Evolutionary conservation across 805 yeast genomes (phyloP), one percentile per base, ranked within the genome.

Genomic region (Kregervanrija pseudodelftensis): DNA sequence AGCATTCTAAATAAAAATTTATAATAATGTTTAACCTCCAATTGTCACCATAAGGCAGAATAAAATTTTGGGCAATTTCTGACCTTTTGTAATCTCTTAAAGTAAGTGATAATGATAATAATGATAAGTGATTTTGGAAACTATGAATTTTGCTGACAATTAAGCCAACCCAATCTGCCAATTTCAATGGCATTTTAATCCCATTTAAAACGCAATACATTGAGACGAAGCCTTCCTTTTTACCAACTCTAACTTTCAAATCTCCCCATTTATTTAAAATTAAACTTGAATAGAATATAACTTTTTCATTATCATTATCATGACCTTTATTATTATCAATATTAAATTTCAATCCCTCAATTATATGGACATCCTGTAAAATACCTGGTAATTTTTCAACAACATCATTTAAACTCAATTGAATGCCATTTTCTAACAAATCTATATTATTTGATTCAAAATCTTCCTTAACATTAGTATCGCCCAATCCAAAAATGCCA

Each of bases 171-270:
- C 67, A 62, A 2, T 74, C 80, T 13, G 77, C 76, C 38, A 78
- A 82, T 40, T 63, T 65, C 43, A 73, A 72, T 8, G 88, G 79
- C 45, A 77, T 70, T 56, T 84, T 82, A 32, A 90, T 60, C 0
- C 95, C 91, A 47, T 85, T 88, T 51, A 77, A 73, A 31, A 85
- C 61, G 8, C 85, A 71, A 33, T 73, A 54, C 38, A 72, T 76
- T 1, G 74, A 65, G 1, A 79, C 80, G 42, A 60, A 63, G 5
- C 49, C 52, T 9, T 49, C 52, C 36, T 60, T 57, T 36, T 57
- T 59, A 8, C 55, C 59, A 13, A 38, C 33, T 22, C 43, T 48
- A 3, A 73, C 67, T 17, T 53, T 54, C 11, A 66, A 42, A 12
- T 62, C 65, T 2, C 64, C 59, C 72, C 78, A 82, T 2, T 79